Conservation (phyloP, 305 asterid genomes). For the Plantago lanceolata region DNA sequence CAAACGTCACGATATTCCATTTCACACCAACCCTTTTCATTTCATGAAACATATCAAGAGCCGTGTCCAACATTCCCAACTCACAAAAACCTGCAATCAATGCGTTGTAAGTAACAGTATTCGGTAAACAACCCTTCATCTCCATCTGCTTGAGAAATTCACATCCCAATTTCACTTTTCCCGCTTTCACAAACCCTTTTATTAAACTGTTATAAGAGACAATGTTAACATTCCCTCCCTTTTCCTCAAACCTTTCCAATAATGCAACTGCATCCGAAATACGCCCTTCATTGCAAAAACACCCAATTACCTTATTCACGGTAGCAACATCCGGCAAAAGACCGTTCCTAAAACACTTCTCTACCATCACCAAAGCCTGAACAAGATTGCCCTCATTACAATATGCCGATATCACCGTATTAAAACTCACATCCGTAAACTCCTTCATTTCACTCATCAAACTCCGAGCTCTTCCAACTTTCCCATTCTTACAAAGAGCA, state of each 20-base stretch:
- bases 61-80: constrained; percentile 49
- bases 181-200: constrained; percentile 55
- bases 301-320: constrained; percentile 55
- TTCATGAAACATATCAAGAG: constrained; percentile 70
- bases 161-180: constrained; percentile 49
- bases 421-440: constrained; percentile 61
- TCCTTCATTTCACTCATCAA: constrained; percentile 62
- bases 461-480: constrained; percentile 81
- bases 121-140: constrained; percentile 74
- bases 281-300: constrained; percentile 50
- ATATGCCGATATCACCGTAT: constrained; percentile 69
- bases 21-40: constrained; percentile 60
- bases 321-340: constrained; percentile 63
- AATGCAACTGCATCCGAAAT: constrained; percentile 66
- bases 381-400: constrained; percentile 59
- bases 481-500: constrained; percentile 79
- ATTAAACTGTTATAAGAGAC: constrained; percentile 70
- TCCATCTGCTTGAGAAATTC: constrained; percentile 71
- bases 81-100: constrained; percentile 67
- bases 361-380: constrained; percentile 75
- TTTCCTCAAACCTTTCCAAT: constrained; percentile 59
- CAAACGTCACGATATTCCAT: constrained; percentile 55
- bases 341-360: constrained; percentile 54
- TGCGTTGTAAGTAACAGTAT: constrained; percentile 57
- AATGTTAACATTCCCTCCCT: constrained; percentile 55